Percentiles rank a stretch among this genome's conserved stretches.
Evolutionary conservation across 179 eudicot species (phyloP).

Genomic region (Beta corolliflora): DNA sequence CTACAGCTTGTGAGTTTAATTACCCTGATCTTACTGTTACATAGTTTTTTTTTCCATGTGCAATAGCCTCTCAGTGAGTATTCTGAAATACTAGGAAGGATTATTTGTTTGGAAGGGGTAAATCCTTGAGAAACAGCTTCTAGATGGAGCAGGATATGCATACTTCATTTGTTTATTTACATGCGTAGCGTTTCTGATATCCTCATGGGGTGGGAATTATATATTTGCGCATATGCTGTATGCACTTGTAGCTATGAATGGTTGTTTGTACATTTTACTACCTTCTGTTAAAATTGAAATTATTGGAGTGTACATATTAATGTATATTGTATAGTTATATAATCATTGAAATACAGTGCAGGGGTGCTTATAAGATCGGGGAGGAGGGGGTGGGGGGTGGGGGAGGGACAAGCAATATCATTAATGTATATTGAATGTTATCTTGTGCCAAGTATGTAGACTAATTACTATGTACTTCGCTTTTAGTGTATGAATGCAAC

Average conservation of each 20-base stretch:
- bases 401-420: no score
- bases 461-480: background rate
- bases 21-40: background rate
- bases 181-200: background rate
- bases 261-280: background rate
- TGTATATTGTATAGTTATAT: background rate
- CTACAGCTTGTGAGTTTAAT: constrained; percentile 50
- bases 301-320: background rate
- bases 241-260: background rate
- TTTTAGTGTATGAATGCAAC: background rate
- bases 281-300: background rate
- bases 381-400: no score
- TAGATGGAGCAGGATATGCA: background rate
- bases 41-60: constrained; percentile 1
- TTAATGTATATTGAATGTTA: no score
- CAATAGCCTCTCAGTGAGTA: background rate
- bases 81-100: background rate
- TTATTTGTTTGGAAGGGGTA: background rate
- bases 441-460: no score
- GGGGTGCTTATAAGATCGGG: no score
- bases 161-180: background rate
- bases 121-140: background rate
- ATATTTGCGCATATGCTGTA: background rate
- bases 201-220: background rate
- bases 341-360: background rate